Evolutionary conservation across 805 yeast species (phyloP), one percentile per base, ranked within the genome.

Genomic region (Tetrapisispora fleetii): DNA sequence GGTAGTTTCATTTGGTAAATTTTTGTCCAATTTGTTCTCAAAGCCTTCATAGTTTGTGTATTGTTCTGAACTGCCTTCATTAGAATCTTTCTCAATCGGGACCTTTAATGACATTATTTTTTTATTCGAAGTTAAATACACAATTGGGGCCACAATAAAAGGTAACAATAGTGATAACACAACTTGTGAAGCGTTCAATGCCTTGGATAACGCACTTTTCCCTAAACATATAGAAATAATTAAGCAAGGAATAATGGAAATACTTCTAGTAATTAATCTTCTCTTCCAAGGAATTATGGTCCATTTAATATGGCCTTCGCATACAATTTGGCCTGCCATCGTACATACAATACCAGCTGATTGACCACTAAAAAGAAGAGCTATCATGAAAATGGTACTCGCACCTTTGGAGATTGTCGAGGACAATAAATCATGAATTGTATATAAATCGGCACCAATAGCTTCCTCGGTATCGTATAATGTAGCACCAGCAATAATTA

Each of bases 261-360:
- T 81, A 7, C 77, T 67, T 59, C 97, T 75, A 0, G 96, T 90
- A 11, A 81, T 72, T 10, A 90, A 60, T 54, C 96, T 73, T 61
- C 96, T 75, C 45, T 82, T 58, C 85, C 95, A 83, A 3, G 96
- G 96, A 52, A 73, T 75, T 39, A 86, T 54, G 2, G 76, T 79
- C 96, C 96, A 89, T 47, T 81, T 76, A 37, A 90, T 70, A 59
- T 86, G 91, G 0, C 97, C 97, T 63, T 90, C 97, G 55, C 88
- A 78, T 2, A 90, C 96, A 56, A 90, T 81, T 65, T 90, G 95
- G 10, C 96, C 96, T 0, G 95, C 87, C 69, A 90, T 83, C 0
- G 97, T 90, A 63, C 96, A 89, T 2, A 89, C 90, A 40, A 90
- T 80, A 44, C 96, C 95, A 0, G 96, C 96, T 42, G 90, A 83